Evolutionary conservation across 2,329 filamentous ascomycete species (phyloP).

Genomic region (Ascochyta lentis): DNA sequence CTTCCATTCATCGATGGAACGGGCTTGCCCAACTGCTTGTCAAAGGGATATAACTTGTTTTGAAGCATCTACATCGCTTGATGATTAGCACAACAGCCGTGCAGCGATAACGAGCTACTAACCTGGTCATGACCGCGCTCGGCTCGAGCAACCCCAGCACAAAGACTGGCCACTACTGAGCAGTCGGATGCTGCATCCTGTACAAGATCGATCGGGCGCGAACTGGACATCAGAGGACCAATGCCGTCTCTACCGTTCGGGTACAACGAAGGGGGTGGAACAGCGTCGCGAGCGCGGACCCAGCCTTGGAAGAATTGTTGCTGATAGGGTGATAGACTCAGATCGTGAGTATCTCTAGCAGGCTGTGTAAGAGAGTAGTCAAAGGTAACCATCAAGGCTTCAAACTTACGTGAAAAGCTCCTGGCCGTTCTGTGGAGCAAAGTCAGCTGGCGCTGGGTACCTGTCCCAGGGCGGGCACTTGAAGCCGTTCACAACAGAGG

Average conservation of each 20-base stretch:
- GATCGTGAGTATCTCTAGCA: slow-evolving; percentile 66
- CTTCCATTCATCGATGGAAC: slow-evolving; percentile 78
- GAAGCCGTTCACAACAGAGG: slow-evolving; percentile 81
- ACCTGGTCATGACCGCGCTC: slow-evolving; percentile 74
- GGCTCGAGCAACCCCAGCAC: slow-evolving; percentile 75
- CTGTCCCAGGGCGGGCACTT: slow-evolving; percentile 83
- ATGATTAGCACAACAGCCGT: neutral
- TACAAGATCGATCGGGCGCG: slow-evolving; percentile 76
- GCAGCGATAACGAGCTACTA: slow-evolving; percentile 28
- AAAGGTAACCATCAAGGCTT: slow-evolving; percentile 10
- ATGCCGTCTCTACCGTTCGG: slow-evolving; percentile 35
- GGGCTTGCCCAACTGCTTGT: slow-evolving; percentile 63
- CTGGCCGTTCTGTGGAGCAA: slow-evolving; percentile 60
- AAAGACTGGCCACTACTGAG: slow-evolving; percentile 94
- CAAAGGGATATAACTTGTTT: slow-evolving; percentile 77
- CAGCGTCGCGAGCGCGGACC: slow-evolving; percentile 76
- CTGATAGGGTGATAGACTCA: slow-evolving; percentile 78
- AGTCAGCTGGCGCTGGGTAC: slow-evolving; percentile 68
- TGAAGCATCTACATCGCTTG: slow-evolving; percentile 66
- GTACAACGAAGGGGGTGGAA: slow-evolving; percentile 56
- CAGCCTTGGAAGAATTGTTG: slow-evolving; percentile 79
- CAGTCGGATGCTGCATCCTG: slow-evolving; percentile 97
- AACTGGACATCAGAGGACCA: slow-evolving; percentile 63
- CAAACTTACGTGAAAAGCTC: slow-evolving; percentile 62
- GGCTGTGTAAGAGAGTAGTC: neutral